Evolutionary conservation across 176 grass and related monocot species (phyloP), one percentile per base, ranked within the genome.

Genomic region (Musa beccarii): DNA sequence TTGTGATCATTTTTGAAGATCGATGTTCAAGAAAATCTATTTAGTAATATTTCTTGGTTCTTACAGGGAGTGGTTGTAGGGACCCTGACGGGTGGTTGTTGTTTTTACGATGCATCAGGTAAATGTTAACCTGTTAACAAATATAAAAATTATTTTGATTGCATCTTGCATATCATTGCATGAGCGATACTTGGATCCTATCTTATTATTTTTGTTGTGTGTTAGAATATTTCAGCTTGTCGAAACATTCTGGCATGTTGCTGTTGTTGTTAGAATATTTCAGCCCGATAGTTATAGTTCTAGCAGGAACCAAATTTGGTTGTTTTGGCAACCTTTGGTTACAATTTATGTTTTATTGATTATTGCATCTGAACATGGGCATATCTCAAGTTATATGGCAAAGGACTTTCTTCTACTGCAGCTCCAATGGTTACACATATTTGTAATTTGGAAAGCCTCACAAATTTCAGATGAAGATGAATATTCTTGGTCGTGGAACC

Each of bases 71-170:
- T 56, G 71, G 85, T 90, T 43, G 89, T 87, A 66, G 93, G 88
- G 75, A 97, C 93, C 8, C 80, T 97, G 17, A 85, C 85, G 1
- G 93, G 93, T 54, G 87, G 81, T 79, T 96, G 93, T 26, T 78
- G 87, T 2, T 96, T 96, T 83, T 96, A 92, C 63, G 79, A 86
- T 72, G 21, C 77, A 82, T 85, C 89, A 87, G 92, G 86, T 96
- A 91, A 53, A 73, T 75, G 12, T 80, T 86, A 43, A 43, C 34
- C 34, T 43, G 34, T 43, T 43, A 43, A 43, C 34, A 43, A 43
- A 43, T 43, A 43, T 6, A 43, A 43, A 43, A 43, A 43, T 43
- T 43, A 43, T 5, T 43, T 43, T 43, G 34, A 6, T 43, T 43
- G 4, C 34, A 43, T 43, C 4, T 43, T 6, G 34, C 34, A 43